Base-by-base conservation (phyloP, 805 yeast species). In the Candida lessepsii region DNA sequence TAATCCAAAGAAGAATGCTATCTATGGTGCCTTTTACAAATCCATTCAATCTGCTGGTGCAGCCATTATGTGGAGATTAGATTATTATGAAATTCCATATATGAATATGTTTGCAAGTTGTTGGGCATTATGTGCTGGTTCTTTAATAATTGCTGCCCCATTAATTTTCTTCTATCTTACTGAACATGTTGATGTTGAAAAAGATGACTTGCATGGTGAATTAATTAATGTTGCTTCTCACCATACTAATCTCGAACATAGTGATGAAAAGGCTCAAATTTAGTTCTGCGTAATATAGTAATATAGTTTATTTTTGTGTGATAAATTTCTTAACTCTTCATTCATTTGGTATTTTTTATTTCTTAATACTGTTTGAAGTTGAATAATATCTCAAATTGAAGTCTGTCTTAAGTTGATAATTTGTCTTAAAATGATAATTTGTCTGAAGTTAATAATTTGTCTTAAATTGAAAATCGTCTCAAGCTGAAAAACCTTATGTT, bases 1-100 rank as follows among this genome's bases (percentile, higher is more conserved):
- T 56, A 71, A 75, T 51, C 71, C 81, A 23, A 70, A 76, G 60
- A 75, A 72, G 56, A 63, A 68, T 28, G 78, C 81, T 18, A 56
- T 78, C 43, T 75, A 76, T 50, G 80, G 81, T 14, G 83, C 83
- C 29, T 75, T 75, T 56, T 80, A 78, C 64, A 80, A 80, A 63
- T 78, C 81, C 42, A 57, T 80, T 43, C 85, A 80, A 60, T 71
- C 80, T 29, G 83, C 83, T 8, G 82, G 81, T 54, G 78, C 80
- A 10, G 84, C 80, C 17, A 65, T 80, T 34, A 73, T 71, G 10
- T 80, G 83, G 83, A 61, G 80, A 49, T 57, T 77, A 46, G 83
- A 78, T 51, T 71, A 76, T 21, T 44, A 63, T 25, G 57, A 52
- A 9, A 44, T 41, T 20, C 45, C 64, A 7, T 79, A 67, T 55